Conservation (phyloP, 1,284 basidiomycete genomes). For the Marasmius sp. region DNA sequence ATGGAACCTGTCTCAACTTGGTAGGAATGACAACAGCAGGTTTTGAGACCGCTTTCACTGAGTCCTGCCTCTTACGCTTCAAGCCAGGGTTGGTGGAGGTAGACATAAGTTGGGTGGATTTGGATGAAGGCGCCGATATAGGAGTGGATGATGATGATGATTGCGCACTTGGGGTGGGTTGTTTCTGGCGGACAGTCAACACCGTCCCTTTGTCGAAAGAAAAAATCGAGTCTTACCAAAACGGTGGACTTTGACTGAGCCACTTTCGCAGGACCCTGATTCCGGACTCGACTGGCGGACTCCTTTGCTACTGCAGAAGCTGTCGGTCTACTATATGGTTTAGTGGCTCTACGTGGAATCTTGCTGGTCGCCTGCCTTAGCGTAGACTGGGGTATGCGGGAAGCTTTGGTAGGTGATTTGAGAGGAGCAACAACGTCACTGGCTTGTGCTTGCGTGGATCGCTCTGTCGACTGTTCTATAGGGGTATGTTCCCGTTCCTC, state of each 20-base stretch:
- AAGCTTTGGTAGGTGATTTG: neutral
- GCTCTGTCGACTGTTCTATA: conserved; percentile 27
- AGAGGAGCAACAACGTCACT: neutral
- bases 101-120: neutral
- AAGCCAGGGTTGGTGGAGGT: conserved; percentile 20
- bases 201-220: neutral
- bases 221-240: neutral
- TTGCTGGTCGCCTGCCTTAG: conserved; percentile 60
- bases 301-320: conserved; percentile 3
- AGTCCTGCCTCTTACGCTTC: conserved; percentile 34
- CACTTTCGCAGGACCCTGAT: conserved; percentile 1
- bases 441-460: conserved; percentile 1
- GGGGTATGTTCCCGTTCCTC: conserved; percentile 26
- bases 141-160: neutral
- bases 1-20: neutral
- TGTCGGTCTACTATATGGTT: conserved; percentile 59
- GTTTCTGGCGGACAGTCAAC: neutral
- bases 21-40: neutral
- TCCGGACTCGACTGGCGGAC: neutral
- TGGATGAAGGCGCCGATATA: neutral
- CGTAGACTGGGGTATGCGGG: conserved; percentile 34
- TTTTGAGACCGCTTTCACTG: neutral
- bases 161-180: neutral
- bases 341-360: conserved; percentile 67
- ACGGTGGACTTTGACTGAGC: neutral